Percentiles rank a stretch among this genome's conserved stretches.
phyloP scores from a whole-genome alignment of 306 rosid genomes.

The Prunus salicina region DNA sequence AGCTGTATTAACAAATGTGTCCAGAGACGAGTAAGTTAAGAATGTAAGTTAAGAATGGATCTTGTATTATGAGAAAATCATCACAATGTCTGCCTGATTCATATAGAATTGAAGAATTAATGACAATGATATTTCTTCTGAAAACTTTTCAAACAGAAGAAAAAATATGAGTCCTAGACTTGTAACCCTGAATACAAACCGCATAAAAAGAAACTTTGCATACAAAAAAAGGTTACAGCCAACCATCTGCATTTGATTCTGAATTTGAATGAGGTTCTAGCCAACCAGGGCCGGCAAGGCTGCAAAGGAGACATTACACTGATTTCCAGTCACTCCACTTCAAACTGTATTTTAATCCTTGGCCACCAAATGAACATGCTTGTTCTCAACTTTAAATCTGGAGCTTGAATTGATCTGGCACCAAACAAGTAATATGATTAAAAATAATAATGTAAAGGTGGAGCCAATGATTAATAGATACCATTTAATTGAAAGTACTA shows the following conservation, averaged over 20 bases:
- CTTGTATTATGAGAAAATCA: neutral
- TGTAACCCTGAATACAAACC: neutral
- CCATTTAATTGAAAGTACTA: neutral
- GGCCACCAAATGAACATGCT: slow-evolving; percentile 62
- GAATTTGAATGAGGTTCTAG: neutral
- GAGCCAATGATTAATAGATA: neutral
- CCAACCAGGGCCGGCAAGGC: slow-evolving; percentile 15
- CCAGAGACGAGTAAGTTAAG: neutral
- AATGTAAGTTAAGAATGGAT: neutral
- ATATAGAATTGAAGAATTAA: neutral
- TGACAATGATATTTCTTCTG: slow-evolving; percentile 2
- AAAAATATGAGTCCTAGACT: neutral
- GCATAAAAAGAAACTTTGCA: neutral
- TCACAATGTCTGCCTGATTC: neutral
- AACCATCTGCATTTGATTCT: slow-evolving; percentile 1
- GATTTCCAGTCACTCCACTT: neutral
- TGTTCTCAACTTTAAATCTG: slow-evolving; percentile 60
- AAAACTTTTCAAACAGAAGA: neutral
- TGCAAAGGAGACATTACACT: slow-evolving; percentile 11
- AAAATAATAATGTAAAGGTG: neutral
- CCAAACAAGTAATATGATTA: slow-evolving; percentile 13
- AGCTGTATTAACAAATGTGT: too few species aligned
- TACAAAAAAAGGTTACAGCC: neutral
- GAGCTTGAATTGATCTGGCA: slow-evolving; percentile 82
- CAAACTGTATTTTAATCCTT: slow-evolving; percentile 35